Evolutionary conservation across 2,329 filamentous ascomycete species (phyloP).

Genomic region (Torrubiellomyces zombiae): DNA sequence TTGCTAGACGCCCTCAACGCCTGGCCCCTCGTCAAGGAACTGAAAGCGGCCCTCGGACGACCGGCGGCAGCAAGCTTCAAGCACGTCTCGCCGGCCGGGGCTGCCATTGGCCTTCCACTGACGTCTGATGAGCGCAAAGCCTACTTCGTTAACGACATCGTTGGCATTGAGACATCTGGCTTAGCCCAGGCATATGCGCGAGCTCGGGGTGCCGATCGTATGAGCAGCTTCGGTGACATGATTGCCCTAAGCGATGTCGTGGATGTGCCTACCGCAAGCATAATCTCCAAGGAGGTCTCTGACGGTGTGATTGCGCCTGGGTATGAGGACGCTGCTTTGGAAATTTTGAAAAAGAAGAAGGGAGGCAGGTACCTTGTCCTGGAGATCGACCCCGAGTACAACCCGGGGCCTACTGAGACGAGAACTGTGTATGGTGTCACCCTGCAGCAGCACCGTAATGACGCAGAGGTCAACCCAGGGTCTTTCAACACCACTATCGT

Average conservation of each 20-base stretch:
- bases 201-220: constrained; percentile 87
- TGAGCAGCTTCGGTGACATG: constrained; percentile 96
- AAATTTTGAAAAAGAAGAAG: constrained; percentile 95
- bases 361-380: constrained; percentile 91
- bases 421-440: constrained; percentile 83
- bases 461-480: constrained; percentile 67
- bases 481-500: constrained; percentile 78
- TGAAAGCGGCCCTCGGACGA: constrained; percentile 72
- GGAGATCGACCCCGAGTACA: constrained; percentile 80
- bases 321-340: constrained; percentile 71
- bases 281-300: constrained; percentile 94
- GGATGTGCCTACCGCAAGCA: constrained; percentile 85
- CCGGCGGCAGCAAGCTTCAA: constrained; percentile 96
- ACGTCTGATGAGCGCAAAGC: constrained; percentile 83
- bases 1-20: constrained; percentile 90
- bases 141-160: constrained; percentile 95
- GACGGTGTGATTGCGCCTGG: constrained; percentile 89
- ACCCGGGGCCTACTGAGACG: constrained; percentile 63
- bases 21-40: constrained; percentile 92
- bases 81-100: constrained; percentile 93
- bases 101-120: constrained; percentile 80
- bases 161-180: constrained; percentile 67
- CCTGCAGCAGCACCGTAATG: constrained; percentile 83
- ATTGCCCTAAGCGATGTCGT: constrained; percentile 86
- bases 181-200: constrained; percentile 92